Evolutionary conservation across 768 basidiomycete species (phyloP), one percentile per base, ranked within the genome.

Genomic region (Termitomyces sp.): DNA sequence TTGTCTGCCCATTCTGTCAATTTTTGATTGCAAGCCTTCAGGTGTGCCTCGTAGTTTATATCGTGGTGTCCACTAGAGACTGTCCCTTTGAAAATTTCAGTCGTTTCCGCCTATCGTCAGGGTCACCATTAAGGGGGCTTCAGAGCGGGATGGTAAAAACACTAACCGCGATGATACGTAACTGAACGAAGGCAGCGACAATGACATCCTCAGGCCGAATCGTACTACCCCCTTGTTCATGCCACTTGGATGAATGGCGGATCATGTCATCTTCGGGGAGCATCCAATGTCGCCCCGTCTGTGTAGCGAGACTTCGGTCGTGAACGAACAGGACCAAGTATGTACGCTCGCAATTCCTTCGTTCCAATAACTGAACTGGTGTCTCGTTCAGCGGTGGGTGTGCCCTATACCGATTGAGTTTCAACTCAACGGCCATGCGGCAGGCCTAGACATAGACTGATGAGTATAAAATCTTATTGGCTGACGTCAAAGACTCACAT

Each of bases 271-370:
- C 88, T 75, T 92, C 91, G 9, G 88, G 89, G 20, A 94, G 79
- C 92, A 93, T 93, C 90, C 90, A 92, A 59, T 83, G 85, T 44
- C 88, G 78, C 49, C 91, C 92, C 1, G 91, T 92, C 70, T 93
- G 91, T 70, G 88, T 92, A 72, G 86, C 88, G 47, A 93, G 78
- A 65, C 87, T 90, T 54, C 91, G 86, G 70, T 94, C 91, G 65
- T 94, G 92, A 44, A 91, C 86, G 65, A 89, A 94, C 14, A 94
- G 72, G 14, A 94, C 90, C 49, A 94, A 82, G 69, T 91, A 93
- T 1, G 91, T 92, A 59, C 91, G 82, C 72, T 94, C 92, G 61
- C 88, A 80, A 65, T 93, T 92, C 36, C 92, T 85, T 35, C 92
- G 85, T 67, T 93, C 90, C 26, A 85, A 76, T 54, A 78, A 70